A percentile compares a stretch with the other conserved stretches of the same genome.
Conservation (phyloP, 148 eudicot genomes). For the Rhododendron ferrugineum region DNA sequence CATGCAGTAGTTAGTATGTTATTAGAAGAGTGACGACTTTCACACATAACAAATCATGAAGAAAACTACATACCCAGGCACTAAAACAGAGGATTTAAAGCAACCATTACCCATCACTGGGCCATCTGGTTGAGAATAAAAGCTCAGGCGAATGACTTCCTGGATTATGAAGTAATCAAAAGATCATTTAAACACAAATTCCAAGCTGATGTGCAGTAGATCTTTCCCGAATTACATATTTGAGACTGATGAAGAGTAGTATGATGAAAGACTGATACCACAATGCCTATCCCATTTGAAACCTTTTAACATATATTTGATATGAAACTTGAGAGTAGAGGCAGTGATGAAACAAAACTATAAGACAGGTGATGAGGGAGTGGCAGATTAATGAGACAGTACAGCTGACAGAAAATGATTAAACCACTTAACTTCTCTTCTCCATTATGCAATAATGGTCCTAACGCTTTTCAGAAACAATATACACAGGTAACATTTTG, state of each 20-base stretch:
- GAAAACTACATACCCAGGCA: slow-evolving; percentile 69
- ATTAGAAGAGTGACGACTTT: background rate
- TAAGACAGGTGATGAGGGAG: background rate
- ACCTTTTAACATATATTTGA: background rate
- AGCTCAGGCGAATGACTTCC: slow-evolving; percentile 75
- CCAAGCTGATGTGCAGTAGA: background rate
- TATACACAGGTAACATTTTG: background rate
- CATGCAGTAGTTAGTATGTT: slow-evolving; percentile 4
- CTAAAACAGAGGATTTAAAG: slow-evolving; percentile 62
- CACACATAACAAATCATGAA: background rate
- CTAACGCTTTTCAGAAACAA: background rate
- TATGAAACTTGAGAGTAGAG: background rate
- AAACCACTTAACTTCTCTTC: background rate
- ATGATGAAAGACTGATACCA: background rate
- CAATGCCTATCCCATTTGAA: background rate
- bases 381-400: background rate
- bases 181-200: background rate
- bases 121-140: slow-evolving; percentile 88
- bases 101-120: slow-evolving; percentile 73
- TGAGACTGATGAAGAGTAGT: background rate
- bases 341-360: background rate
- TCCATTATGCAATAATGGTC: background rate
- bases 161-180: slow-evolving; percentile 26
- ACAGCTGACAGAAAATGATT: background rate
- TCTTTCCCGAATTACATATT: background rate